Evolutionary conservation across 305 asterid genomes (phyloP).

Genomic region (Fraxinus paxiana): DNA sequence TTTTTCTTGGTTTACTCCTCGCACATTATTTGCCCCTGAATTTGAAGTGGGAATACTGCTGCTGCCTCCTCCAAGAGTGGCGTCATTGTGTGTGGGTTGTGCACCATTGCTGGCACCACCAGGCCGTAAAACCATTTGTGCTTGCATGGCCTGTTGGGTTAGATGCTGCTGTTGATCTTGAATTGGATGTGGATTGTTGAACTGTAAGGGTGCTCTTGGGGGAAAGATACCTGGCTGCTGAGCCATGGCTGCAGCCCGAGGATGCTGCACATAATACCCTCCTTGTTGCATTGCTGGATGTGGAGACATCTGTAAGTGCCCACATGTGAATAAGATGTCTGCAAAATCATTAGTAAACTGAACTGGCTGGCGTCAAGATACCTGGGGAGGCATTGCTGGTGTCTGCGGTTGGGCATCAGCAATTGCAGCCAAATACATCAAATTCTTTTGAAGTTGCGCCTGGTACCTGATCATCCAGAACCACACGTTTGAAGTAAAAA

Average conservation of each 20-base stretch:
- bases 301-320: slow-evolving; percentile 56
- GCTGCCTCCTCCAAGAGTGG: slow-evolving; percentile 40
- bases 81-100: slow-evolving; percentile 35
- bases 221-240: slow-evolving; percentile 64
- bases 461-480: slow-evolving; percentile 58
- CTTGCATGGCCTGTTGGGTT: slow-evolving; percentile 35
- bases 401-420: slow-evolving; percentile 95
- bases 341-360: background rate
- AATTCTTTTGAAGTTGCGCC: slow-evolving; percentile 84
- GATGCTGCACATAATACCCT: slow-evolving; percentile 74
- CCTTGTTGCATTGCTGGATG: slow-evolving; percentile 76
- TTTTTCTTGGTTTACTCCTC: slow-evolving; percentile 44
- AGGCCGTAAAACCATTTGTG: slow-evolving; percentile 45
- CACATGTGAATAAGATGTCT: background rate
- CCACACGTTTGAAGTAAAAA: slow-evolving; percentile 2
- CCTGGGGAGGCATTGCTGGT: slow-evolving; percentile 72
- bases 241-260: slow-evolving; percentile 57
- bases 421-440: slow-evolving; percentile 96
- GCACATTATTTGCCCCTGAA: slow-evolving; percentile 31
- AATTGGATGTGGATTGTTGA: slow-evolving; percentile 42
- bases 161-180: slow-evolving; percentile 50
- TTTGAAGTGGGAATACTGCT: slow-evolving; percentile 28
- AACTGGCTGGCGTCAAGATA: slow-evolving; percentile 10
- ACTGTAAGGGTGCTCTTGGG: slow-evolving; percentile 41
- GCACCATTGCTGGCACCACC: slow-evolving; percentile 42